Evolutionary conservation across 768 basidiomycete species (phyloP).

Genomic region (Podaxis mareebaensis): DNA sequence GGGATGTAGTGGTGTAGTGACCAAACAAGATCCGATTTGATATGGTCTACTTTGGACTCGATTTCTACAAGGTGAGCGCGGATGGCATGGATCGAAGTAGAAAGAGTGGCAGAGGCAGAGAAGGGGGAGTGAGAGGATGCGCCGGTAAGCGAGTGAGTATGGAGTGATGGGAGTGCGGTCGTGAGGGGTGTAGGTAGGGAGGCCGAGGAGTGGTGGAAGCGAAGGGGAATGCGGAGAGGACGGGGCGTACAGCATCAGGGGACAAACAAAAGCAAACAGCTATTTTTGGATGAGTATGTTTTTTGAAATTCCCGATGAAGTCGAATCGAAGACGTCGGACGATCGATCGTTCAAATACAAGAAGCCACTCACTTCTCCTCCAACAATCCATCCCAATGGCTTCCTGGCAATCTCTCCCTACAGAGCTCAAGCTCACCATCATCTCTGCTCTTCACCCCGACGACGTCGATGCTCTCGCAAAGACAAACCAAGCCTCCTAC

Average conservation of each 20-base stretch:
- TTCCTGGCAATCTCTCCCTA: slow-evolving; percentile 61
- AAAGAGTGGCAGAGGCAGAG: neutral
- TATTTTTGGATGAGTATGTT: slow-evolving; percentile 17
- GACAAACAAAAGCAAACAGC: slow-evolving; percentile 20
- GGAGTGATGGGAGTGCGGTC: neutral
- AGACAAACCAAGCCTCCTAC: slow-evolving; percentile 51
- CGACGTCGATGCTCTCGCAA: slow-evolving; percentile 49
- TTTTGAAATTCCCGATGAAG: slow-evolving; percentile 29
- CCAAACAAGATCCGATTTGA: neutral
- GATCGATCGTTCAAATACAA: slow-evolving; percentile 17
- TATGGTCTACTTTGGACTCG: neutral
- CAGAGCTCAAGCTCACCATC: slow-evolving; percentile 65
- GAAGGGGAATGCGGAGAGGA: slow-evolving; percentile 13
- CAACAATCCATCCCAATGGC: slow-evolving; percentile 19
- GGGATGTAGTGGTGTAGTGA: neutral
- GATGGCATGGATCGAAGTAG: neutral
- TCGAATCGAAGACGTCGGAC: slow-evolving; percentile 39
- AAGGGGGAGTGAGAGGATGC: neutral
- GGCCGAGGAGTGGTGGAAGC: slow-evolving; percentile 7
- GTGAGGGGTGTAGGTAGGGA: neutral
- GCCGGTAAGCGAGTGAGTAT: neutral
- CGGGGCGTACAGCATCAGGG: slow-evolving; percentile 17
- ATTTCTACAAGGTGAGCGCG: neutral
- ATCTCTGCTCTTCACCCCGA: slow-evolving; percentile 45
- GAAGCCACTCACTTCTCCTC: slow-evolving; percentile 5